Evolutionary conservation across 768 basidiomycete genomes (phyloP), one percentile per base, ranked within the genome.

Genomic region (Hypholoma fasciculare): DNA sequence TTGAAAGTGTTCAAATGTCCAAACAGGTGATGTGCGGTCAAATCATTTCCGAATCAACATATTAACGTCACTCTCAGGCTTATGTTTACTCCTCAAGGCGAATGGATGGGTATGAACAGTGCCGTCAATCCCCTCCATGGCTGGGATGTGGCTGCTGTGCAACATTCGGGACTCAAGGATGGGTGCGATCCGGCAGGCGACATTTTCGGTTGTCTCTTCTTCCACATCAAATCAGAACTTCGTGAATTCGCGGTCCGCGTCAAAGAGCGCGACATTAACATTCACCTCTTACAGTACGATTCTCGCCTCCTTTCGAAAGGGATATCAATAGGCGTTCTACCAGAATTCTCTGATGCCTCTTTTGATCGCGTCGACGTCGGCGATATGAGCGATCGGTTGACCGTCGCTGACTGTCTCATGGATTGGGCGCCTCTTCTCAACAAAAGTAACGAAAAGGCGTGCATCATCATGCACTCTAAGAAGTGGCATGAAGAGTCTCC

Each of bases 121-220:
- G 69, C 66, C 34, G 71, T 76, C 3, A 80, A 77, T 43, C 82
- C 84, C 0, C 71, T 85, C 0, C 72, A 71, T 37, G 78, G 79
- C 17, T 85, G 82, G 82, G 75, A 82, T 61, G 50, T 78, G n/a
- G 67, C 76, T 23, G 61, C 71, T n/a, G 74, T 82, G 17, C 66
- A 76, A 36, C 57, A 64, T 14, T 69, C 74, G 0, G 81, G 81
- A n/a, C 60, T 56, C 39, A 72, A 68, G 42, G 59, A 73, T 52
- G 70, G 71, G 5, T 49, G 75, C 43, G 72, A 75, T 49, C 65
- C 73, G 1, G 61, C 67, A 3, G 66, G 65, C 36, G 76, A 80
- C 63, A 72, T 76, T 51, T 67, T 76, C 26, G 77, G 77, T 8
- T 76, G 71, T 43, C 74, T 80, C 54, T 80, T 78, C 71, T 77